Percentiles rank a stretch among this genome's conserved stretches.
Evolutionary conservation across 2,329 filamentous ascomycete species (phyloP).

Genomic region (Fusarium pininemorale): DNA sequence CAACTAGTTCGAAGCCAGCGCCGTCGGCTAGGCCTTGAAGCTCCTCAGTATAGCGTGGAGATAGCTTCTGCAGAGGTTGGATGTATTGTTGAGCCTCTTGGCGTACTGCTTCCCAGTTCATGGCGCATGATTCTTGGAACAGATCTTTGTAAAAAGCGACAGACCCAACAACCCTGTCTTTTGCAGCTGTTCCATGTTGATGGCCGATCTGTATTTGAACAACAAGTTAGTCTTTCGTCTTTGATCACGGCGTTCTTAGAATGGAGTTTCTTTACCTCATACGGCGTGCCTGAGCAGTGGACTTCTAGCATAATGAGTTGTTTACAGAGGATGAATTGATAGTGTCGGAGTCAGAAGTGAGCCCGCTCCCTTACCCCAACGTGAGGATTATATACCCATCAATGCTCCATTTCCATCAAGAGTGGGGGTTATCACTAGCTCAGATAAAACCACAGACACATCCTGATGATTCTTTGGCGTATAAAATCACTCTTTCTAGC

Average conservation of each 20-base stretch:
- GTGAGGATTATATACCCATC: not conserved
- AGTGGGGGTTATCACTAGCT: not conserved
- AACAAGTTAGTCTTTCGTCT: not conserved
- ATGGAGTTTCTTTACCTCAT: not conserved
- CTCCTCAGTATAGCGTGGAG: slow-evolving; percentile 44
- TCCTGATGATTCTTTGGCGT: not conserved
- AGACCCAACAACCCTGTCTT: slow-evolving; percentile 19
- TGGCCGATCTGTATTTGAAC: slow-evolving; percentile 15
- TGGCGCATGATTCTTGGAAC: slow-evolving; percentile 26
- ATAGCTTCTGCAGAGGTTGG: slow-evolving; percentile 5
- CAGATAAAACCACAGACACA: not conserved
- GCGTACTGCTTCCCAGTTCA: slow-evolving; percentile 25
- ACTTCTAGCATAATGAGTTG: slow-evolving; percentile 12
- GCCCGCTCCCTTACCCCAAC: slow-evolving; percentile 2
- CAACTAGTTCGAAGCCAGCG: slow-evolving; percentile 54
- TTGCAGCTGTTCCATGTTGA: slow-evolving; percentile 24
- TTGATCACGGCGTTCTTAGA: fast-evolving
- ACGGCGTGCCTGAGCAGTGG: slow-evolving; percentile 17
- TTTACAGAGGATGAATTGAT: too few species aligned
- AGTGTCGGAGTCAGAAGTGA: not conserved
- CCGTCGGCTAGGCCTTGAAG: slow-evolving; percentile 64
- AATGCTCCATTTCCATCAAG: not conserved
- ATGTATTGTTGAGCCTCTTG: slow-evolving; percentile 25
- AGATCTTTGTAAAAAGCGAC: slow-evolving; percentile 24
- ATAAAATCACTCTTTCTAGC: not conserved